Base-by-base conservation (phyloP, 2,329 filamentous ascomycete genomes). In the Didymosphaeria variabile region DNA sequence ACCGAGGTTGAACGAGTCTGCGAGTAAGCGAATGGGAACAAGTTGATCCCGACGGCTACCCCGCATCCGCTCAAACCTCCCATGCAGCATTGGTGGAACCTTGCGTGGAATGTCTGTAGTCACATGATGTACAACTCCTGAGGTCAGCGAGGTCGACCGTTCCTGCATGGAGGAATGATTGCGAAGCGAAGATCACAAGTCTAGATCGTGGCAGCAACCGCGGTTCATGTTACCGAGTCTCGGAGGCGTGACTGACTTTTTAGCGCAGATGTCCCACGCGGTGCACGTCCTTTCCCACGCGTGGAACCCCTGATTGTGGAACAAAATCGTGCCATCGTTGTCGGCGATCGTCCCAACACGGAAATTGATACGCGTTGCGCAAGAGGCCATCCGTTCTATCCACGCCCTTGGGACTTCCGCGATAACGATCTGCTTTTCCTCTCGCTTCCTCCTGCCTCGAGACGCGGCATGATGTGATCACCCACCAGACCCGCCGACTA, bases 351-450 rank as follows among this genome's bases (percentile, higher is more conserved):
- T 5, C 45, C 45, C 21, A 31, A 31, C 13, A 15, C 8, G 23
- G 45, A 31, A n/a, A 47, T 31, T 47, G 45, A 47, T 47, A 47
- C 45, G 23, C 23, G 13, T 47, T 47, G 45, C 45, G 45, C 45
- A 47, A 47, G 12, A 19, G 8, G 2, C n/a, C 23, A 5, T 29
- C 45, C 45, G 26, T 2, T 26, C 45, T 13, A 31, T 47, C 23
- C 23, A 29, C 7, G 13, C 23, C n/a, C n/a, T 5, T 31, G 45
- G 23, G 23, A n/a, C 23, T n/a, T 29, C 31, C 45, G 5, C 23
- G 45, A 31, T 47, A 32, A 17, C 42, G 19, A 21, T 36, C 10
- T 10, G 34, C 10, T 36, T 36, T 36, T 36, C 34, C 15, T 36
- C 34, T 44, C 40, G 40, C 8, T 44, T 44, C 40, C n/a, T 19